phyloP scores from a whole-genome alignment of 2,329 filamentous ascomycete genomes.

The Penicillium sp. region DNA sequence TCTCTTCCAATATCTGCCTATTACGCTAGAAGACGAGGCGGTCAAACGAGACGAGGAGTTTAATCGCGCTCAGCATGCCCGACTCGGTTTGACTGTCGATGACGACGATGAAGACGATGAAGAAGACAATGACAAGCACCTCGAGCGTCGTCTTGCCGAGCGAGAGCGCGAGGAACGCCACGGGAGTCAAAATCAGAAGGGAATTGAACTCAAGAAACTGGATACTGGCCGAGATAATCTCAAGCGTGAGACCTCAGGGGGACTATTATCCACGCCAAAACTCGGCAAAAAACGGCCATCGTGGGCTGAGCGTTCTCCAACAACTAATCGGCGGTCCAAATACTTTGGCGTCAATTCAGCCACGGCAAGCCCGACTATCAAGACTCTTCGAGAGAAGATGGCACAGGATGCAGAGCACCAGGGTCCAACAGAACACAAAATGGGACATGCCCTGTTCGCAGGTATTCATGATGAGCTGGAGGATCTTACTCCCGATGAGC shows the following conservation, averaged over 20 bases:
- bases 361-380: constrained; percentile 35
- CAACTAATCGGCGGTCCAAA: constrained; percentile 41
- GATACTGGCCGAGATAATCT: constrained; percentile 29
- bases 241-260: constrained; percentile 18
- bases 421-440: constrained; percentile 56
- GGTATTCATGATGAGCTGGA: constrained; percentile 92
- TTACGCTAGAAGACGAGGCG: constrained; percentile 94
- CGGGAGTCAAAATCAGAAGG: constrained; percentile 47
- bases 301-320: constrained; percentile 49
- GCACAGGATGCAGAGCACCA: constrained; percentile 70
- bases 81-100: constrained; percentile 64
- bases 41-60: constrained; percentile 90
- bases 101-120: constrained; percentile 57
- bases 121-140: constrained; percentile 47
- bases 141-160: constrained; percentile 52
- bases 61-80: constrained; percentile 73
- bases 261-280: constrained; percentile 24
- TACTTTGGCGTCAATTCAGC: constrained; percentile 44
- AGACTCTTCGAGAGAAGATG: constrained; percentile 41
- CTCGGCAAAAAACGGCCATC: constrained; percentile 37
- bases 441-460: constrained; percentile 81
- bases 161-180: constrained; percentile 46
- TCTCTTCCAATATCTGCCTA: constrained; percentile 84
- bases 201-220: constrained; percentile 53
- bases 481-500: constrained; percentile 86